Evolutionary conservation across 163 green algal genomes (phyloP).

Genomic region (Scenedesmus sp.): DNA sequence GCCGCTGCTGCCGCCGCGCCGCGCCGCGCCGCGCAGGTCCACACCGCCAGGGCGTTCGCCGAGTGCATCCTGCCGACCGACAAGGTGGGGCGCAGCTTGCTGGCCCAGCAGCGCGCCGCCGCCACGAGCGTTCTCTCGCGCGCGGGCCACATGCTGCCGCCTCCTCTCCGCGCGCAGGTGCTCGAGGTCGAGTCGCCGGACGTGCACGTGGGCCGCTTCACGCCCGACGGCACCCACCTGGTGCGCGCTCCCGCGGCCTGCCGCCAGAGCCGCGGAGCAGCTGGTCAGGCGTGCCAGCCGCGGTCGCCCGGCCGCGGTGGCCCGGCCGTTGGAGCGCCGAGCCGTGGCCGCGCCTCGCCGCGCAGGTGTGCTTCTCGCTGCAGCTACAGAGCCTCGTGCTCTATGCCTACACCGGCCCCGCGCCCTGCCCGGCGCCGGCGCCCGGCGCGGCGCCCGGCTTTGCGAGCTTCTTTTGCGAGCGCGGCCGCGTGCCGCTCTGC

Average conservation of each 20-base stretch:
- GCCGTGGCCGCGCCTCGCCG: too few species aligned
- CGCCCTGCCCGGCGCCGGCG: background rate
- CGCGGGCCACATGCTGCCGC: background rate
- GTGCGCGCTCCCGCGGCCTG: background rate
- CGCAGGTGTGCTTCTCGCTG: slow-evolving; percentile 44
- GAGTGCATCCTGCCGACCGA: slow-evolving; percentile 35
- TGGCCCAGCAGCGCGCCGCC: background rate
- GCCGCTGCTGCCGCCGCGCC: too few species aligned
- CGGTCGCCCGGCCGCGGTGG: too few species aligned
- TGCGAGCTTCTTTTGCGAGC: slow-evolving; percentile 32
- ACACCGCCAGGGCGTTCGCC: slow-evolving; percentile 17
- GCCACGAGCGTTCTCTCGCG: background rate
- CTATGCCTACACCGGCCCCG: slow-evolving; percentile 27
- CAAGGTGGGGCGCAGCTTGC: slow-evolving; percentile 2
- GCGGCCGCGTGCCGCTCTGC: slow-evolving; percentile 21
- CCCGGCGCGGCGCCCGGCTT: background rate
- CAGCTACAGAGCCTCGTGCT: slow-evolving; percentile 37
- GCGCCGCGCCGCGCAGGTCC: too few species aligned
- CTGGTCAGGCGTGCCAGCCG: too few species aligned
- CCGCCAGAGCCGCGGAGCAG: too few species aligned
- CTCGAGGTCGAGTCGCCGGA: slow-evolving; percentile 30
- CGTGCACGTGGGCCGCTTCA: slow-evolving; percentile 33
- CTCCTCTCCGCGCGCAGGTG: slow-evolving; percentile 3
- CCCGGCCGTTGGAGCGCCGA: too few species aligned
- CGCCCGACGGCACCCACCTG: slow-evolving; percentile 28